Base-by-base conservation (phyloP, 768 basidiomycete species). In the Kwoniella mangroviensis region DNA sequence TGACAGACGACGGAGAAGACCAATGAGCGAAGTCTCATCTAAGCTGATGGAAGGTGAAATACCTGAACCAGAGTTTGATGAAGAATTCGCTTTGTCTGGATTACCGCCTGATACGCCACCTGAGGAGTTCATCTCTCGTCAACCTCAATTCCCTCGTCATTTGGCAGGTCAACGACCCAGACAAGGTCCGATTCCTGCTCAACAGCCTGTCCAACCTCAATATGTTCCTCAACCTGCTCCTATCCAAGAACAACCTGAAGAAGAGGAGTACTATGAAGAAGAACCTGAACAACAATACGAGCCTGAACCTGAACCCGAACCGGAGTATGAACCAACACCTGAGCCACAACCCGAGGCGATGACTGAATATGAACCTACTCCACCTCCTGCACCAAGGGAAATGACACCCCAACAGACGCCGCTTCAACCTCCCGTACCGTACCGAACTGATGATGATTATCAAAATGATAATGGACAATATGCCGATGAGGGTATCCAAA, bases 71-170 rank as follows among this genome's bases (percentile, higher is more conserved):
- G 79, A 81, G 19, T 81, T 79, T 63, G 79, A 81, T 49, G 75
- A 79, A 54, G 74, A 77, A 4, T 79, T 77, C 65, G 78, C 75
- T 7, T 67, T 81, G 55, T 65, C 74, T 19, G 76, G 80, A 65
- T 68, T 83, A 1, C 80, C 80, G 13, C 75, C 79, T 7, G 62
- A 69, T 10, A 68, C 72, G 21, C 81, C 82, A 9, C 75, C 75
- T 4, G 55, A 63, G 4, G 75, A 78, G 22, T 73, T 73, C 60
- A 34, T 70, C 22, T 34, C 73, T 9, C 69, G 65, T 4, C 71
- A 63, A 21, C 54, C 67, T 22, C 67, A 67, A 26, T 62, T 75
- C 10, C 77, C 79, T 21, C 67, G 72, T 51, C 70, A 75, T 52
- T 53, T 73, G n/a, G 54, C 61, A 43, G 62, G 42, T 40, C 45